Evolutionary conservation across 2,329 filamentous ascomycete genomes (phyloP), one percentile per base, ranked within the genome.

Genomic region (Trichoderma sp.): DNA sequence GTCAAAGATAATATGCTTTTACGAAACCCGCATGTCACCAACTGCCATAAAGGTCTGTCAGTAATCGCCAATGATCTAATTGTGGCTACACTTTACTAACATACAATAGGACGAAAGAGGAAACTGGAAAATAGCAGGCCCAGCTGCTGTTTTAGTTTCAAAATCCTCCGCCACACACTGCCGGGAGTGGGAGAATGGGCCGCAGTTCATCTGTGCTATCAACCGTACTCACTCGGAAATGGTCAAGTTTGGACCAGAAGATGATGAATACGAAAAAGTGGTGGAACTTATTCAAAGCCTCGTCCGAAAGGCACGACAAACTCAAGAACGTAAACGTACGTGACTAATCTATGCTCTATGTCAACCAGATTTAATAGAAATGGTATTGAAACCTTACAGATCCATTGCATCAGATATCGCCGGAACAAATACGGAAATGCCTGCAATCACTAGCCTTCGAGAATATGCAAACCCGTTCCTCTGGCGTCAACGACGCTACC

Each of bases 371-470:
- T 43, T 1, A 9, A n/a, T 9, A 20, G 17, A 9, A 6, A n/a
- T 30, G 7, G 9, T 43, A 43, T 39, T 57, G 9, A 57, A 39
- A 2, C 1, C 4, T 15, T 43, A 43, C 0, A 43, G 39, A 9
- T 9, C 7, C 7, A 43, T 9, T 1, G 4, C 39, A 0, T 9
- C 15, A 43, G 9, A 9, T n/a, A 43, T 57, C 64, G 1, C 32
- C 13, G 12, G 17, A 36, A 26, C 20, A n/a, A n/a, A n/a, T n/a
- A 23, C 13, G 9, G 11, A 13, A 36, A 0, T 81, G 79, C 72
- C 73, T 81, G 15, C 70, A 70, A 61, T 81, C 80, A 2, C 73
- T 82, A 6, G 74, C 77, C 13, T 82, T 81, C 70, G 72, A 67
- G 1, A 73, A 78, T 57, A 79, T 82, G 74, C 26, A 74, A 2